phyloP scores from a whole-genome alignment of 106 monocot species.

The Narthecium ossifragum region DNA sequence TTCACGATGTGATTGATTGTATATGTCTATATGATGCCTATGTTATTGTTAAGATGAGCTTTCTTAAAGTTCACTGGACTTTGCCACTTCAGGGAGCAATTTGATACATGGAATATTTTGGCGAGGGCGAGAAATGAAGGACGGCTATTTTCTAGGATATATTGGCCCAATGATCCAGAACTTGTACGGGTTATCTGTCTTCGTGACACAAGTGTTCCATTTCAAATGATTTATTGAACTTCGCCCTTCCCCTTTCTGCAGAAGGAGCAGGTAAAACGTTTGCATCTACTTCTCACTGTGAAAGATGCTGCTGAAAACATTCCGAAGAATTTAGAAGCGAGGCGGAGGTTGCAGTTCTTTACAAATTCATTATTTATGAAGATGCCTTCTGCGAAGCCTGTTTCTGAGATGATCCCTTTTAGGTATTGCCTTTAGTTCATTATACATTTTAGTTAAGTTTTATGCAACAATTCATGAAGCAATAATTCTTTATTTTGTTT shows the following conservation, averaged over 20 bases:
- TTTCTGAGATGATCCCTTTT: slow-evolving; percentile 93
- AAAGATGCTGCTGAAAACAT: slow-evolving; percentile 89
- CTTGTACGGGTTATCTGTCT: slow-evolving; percentile 53
- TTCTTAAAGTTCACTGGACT: slow-evolving; percentile 4
- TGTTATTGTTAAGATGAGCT: neutral
- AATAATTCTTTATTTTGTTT: slow-evolving; percentile 12
- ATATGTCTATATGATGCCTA: no score
- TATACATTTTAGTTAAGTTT: neutral
- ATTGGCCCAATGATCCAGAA: slow-evolving; percentile 82
- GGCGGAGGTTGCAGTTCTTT: slow-evolving; percentile 87
- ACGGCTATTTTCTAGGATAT: slow-evolving; percentile 73
- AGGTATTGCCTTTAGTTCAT: slow-evolving; percentile 30
- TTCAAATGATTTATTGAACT: no score
- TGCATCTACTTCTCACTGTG: slow-evolving; percentile 86
- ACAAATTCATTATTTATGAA: slow-evolving; percentile 95
- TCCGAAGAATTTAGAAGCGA: slow-evolving; percentile 94
- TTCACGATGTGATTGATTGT: no score
- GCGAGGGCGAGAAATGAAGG: slow-evolving; percentile 78
- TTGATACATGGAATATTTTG: slow-evolving; percentile 89
- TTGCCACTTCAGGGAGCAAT: slow-evolving; percentile 58
- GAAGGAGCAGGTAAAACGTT: slow-evolving; percentile 93
- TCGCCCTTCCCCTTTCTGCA: slow-evolving; percentile 29
- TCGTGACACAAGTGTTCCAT: no score
- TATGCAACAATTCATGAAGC: neutral
- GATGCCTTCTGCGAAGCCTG: slow-evolving; percentile 80